Conservation (phyloP, 805 yeast species). For the Barnettozyma botsteinii region DNA sequence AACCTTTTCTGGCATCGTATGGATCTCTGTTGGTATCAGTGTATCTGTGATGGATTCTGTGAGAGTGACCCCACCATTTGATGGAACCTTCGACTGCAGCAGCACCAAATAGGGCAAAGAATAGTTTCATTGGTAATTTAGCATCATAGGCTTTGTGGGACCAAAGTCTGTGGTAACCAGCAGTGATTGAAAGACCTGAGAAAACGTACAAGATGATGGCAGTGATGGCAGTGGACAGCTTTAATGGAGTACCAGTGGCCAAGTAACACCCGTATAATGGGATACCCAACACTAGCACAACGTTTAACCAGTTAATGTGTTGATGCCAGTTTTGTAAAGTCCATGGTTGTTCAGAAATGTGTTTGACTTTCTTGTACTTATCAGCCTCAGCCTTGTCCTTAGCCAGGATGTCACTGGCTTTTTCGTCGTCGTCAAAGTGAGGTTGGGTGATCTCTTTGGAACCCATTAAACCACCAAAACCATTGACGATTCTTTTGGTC, state of each 20-base stretch:
- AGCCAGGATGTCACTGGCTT: constrained; percentile 37
- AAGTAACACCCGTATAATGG: constrained; percentile 50
- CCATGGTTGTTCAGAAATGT: constrained; percentile 78
- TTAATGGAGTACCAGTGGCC: constrained; percentile 43
- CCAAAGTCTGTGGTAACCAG: constrained; percentile 79
- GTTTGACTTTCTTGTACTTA: constrained; percentile 37
- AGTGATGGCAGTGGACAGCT: constrained; percentile 21
- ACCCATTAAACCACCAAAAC: constrained; percentile 79
- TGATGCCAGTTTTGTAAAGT: constrained; percentile 63
- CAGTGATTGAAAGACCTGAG: constrained; percentile 74
- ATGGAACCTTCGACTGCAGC: constrained; percentile 81
- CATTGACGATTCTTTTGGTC: constrained; percentile 68
- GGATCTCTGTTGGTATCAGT: constrained; percentile 83
- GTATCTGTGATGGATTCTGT: constrained; percentile 81
- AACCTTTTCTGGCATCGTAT: constrained; percentile 77
- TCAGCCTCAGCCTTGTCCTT: constrained; percentile 38
- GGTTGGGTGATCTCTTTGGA: constrained; percentile 65
- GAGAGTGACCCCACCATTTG: constrained; percentile 87
- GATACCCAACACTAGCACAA: constrained; percentile 54
- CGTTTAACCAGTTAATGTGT: constrained; percentile 76
- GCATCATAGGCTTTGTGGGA: constrained; percentile 72
- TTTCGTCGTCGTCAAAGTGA: constrained; percentile 51
- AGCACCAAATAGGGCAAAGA: constrained; percentile 75
- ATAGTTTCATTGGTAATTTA: constrained; percentile 50
- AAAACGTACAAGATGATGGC: constrained; percentile 46